phyloP scores from a whole-genome alignment of 768 basidiomycete genomes.

The Pleurotus ostreatus region DNA sequence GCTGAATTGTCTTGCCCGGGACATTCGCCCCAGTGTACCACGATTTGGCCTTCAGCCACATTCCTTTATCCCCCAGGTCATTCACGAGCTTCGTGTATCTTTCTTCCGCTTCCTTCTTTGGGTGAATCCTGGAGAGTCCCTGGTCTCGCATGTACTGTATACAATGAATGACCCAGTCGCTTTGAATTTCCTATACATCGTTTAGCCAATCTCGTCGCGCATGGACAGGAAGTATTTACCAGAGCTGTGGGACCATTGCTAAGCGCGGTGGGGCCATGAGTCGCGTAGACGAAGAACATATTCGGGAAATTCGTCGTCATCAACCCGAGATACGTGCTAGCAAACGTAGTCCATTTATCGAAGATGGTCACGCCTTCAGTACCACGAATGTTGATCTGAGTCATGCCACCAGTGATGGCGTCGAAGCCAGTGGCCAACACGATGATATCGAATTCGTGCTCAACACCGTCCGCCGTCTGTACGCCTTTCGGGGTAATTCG shows the following conservation, averaged over 20 bases:
- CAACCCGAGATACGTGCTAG: conserved; percentile 20
- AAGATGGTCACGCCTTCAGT: conserved; percentile 14
- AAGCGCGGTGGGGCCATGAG: conserved; percentile 21
- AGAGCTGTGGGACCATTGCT: conserved; percentile 21
- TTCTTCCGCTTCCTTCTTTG: conserved; percentile 11
- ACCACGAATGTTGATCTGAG: conserved; percentile 18
- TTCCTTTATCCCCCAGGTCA: conserved; percentile 9
- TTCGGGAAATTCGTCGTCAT: conserved; percentile 18
- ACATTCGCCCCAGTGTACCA: conserved; percentile 24
- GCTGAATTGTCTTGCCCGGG: conserved; percentile 18
- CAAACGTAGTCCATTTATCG: conserved; percentile 19
- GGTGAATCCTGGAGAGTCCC: conserved; percentile 9
- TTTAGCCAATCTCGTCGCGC: not conserved
- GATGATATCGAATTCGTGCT: conserved; percentile 18
- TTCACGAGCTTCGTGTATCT: conserved; percentile 12
- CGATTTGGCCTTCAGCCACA: conserved; percentile 18
- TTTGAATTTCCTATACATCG: conserved; percentile 18
- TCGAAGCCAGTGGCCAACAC: conserved; percentile 23
- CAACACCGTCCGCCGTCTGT: conserved; percentile 15
- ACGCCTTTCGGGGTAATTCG: conserved; percentile 18
- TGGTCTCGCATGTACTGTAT: conserved; percentile 15
- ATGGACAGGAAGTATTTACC: conserved; percentile 12
- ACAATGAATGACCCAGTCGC: conserved; percentile 20
- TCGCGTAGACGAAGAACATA: conserved; percentile 23
- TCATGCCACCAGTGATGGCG: conserved; percentile 18